These are phyloP conservation scores for Alternaria consortialis DNA, from an alignment of 2,329 filamentous ascomycete genomes.

Conservation along the genomic window DNA sequence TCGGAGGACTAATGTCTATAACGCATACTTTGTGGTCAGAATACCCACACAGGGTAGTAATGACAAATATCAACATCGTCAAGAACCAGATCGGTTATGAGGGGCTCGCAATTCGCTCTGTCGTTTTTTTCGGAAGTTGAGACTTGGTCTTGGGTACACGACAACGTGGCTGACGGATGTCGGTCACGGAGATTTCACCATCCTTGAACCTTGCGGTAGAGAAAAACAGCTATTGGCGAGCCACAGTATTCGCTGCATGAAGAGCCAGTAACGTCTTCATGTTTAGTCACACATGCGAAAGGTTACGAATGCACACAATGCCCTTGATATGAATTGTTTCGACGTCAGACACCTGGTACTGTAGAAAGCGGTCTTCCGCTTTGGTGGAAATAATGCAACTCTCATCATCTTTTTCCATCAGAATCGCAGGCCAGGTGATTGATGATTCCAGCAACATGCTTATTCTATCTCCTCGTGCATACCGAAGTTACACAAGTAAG, in stretches of 20 bases:
- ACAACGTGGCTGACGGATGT: conserved; percentile 11
- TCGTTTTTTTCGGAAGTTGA: conserved; percentile 1
- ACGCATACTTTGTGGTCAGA: conserved; percentile 13
- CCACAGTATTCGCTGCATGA: neutral
- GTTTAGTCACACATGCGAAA: neutral
- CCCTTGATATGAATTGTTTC: neutral
- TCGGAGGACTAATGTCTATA: conserved; percentile 13
- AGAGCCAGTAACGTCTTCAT: neutral
- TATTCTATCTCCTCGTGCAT: neutral
- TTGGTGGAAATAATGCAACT: neutral
- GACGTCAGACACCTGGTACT: neutral
- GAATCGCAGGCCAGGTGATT: neutral
- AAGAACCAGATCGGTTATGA: neutral
- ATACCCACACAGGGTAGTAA: conserved; percentile 10
- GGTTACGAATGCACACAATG: neutral
- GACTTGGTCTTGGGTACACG: neutral
- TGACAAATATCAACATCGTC: conserved; percentile 7
- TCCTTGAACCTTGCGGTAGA: neutral
- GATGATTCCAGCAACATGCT: neutral
- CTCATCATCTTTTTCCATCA: neutral
- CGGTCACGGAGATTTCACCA: conserved; percentile 7
- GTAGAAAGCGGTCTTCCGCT: neutral
- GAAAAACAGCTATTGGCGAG: neutral
- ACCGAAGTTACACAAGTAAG: neutral
- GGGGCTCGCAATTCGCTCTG: neutral